Base-by-base conservation (phyloP, 2,329 filamentous ascomycete genomes). In the Ustulina deusta region DNA sequence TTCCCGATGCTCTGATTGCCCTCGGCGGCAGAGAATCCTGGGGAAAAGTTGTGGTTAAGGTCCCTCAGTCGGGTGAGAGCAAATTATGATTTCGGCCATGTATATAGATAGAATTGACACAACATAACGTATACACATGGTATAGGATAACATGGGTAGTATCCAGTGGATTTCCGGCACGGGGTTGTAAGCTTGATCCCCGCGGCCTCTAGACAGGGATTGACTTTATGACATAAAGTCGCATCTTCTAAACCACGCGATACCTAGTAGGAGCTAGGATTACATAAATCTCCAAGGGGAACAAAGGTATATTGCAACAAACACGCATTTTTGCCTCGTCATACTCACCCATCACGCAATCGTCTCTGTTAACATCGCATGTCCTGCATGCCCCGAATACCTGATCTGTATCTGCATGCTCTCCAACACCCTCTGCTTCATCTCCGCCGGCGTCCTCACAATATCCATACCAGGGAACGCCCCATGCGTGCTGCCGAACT, bases 11-110 rank as follows among this genome's bases (percentile, higher is more conserved):
- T 0, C 79, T 98, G 74, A 84, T 90, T 74, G 92, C 92, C 2
- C 81, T 98, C 63, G 94, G 93, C 1, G 88, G 89, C 0, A 85
- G 95, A 67, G 92, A 91, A 58, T 97, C 94, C 1, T 98, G 95
- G 95, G 95, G 95, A 0, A 98, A 98, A 85, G 95, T 98, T 0
- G 93, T 97, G 1, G 90, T 97, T 22, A 93, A 93, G 81, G 84
- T 98, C 48, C 90, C 91, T 1, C 92, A 94, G 73, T 85, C 88
- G 51, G 85, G 83, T 6, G 83, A 84, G 70, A 87, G 84, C 74
- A 88, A 86, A 78, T 73, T 90, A 76, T 90, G 73, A 71, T 54
- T 22, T 9, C 6, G 29, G 15, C 6, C 6, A 25, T 64, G 20
- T n/a, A 51, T 13, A 55, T 64, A 64, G 29, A 55, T 25, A 38